phyloP scores from a whole-genome alignment of 192 early-diverging fungal genomes.

The Coemansia aciculifera region DNA sequence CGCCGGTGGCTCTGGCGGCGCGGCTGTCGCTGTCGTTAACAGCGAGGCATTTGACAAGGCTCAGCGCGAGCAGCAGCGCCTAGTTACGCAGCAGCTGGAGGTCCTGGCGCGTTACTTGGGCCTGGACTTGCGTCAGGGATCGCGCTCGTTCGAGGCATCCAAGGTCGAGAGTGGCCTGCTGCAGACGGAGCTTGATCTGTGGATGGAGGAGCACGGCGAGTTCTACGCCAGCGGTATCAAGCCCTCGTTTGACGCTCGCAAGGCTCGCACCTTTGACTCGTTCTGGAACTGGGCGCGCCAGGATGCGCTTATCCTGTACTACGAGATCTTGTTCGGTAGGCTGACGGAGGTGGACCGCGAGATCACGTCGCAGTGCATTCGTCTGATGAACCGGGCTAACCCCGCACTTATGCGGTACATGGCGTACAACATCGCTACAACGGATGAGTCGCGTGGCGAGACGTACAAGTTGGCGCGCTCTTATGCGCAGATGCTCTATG shows the following conservation, averaged over 20 bases:
- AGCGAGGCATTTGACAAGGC: conserved; percentile 80
- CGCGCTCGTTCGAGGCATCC: conserved; percentile 75
- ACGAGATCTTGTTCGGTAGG: conserved; percentile 90
- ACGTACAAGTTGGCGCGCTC: conserved; percentile 72
- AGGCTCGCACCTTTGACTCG: conserved; percentile 87
- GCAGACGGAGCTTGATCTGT: conserved; percentile 84
- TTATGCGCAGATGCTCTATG: conserved; percentile 70
- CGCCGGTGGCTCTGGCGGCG: conserved; percentile 67
- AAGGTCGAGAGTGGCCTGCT: conserved; percentile 67
- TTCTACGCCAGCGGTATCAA: conserved; percentile 85
- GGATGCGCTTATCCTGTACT: conserved; percentile 70
- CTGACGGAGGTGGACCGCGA: conserved; percentile 69
- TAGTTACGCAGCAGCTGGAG: conserved; percentile 76
- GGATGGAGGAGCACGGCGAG: conserved; percentile 92
- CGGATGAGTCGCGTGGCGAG: conserved; percentile 71
- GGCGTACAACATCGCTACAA: conserved; percentile 84
- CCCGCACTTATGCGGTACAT: conserved; percentile 50
- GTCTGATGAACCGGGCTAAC: conserved; percentile 78
- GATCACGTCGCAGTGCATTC: conserved; percentile 76
- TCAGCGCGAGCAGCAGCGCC: conserved; percentile 66
- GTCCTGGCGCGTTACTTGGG: conserved; percentile 82
- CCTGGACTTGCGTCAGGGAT: conserved; percentile 78
- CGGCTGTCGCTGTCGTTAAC: conserved; percentile 74
- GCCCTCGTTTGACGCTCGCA: conserved; percentile 75
- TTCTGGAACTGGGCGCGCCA: conserved; percentile 93